Evolutionary conservation across 306 rosid species (phyloP), one percentile per base, ranked within the genome.

Genomic region (Vachellia pachyceras): DNA sequence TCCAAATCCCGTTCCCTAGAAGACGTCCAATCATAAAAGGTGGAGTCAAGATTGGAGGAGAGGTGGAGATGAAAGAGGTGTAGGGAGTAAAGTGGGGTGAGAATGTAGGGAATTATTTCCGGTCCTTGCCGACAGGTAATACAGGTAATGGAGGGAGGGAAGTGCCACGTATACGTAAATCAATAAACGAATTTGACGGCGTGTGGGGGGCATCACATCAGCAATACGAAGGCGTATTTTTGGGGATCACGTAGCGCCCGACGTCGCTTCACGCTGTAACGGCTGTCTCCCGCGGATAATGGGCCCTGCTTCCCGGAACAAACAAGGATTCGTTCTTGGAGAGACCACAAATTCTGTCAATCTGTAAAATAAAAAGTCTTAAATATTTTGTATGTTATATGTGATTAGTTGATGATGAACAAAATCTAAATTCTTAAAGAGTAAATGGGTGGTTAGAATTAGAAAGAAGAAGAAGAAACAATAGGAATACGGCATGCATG

Each of bases 41-140:
- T 1, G 33, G 33, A 29, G 33, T 1, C n/a, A n/a, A n/a, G n/a
- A n/a, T n/a, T 13, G 5, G 8, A 49, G 5, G 54, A 14, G 55
- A 0, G 8, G 7, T 15, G 55, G 55, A 15, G 18, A 20, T 8
- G 64, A 45, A 37, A 74, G 60, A 63, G 10, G 57, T 14, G 45
- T 17, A 25, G 7, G 45, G 61, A 40, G 46, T 7, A 47, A 9
- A 15, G 5, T 14, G 29, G 14, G 75, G 3, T 35, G 36, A 3
- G 4, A 36, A 29, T 1, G 72, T 47, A 74, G 50, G 39, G 39
- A n/a, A 46, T 20, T 6, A 57, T 7, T 69, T 23, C 63, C n/a
- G 6, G 6, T 18, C 33, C 12, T 67, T 83, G 91, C 83, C 92
- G 92, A 91, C 94, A 77, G 80, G 88, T 83, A 68, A 47, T 66